phyloP scores from a whole-genome alignment of 768 basidiomycete species.

The Kwoniella dejecticola region DNA sequence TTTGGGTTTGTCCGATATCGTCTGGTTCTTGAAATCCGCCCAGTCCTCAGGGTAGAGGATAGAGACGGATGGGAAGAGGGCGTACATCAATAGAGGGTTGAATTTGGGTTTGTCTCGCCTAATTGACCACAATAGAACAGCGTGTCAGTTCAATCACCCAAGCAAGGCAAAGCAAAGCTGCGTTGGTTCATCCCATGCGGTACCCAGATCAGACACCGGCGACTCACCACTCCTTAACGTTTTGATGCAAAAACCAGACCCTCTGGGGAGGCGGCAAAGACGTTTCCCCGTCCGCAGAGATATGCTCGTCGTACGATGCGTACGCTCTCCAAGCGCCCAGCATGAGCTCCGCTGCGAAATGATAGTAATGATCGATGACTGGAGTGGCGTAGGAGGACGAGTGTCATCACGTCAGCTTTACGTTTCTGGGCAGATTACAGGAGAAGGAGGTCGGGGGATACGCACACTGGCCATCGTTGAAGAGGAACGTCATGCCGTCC shows the following conservation, averaged over 20 bases:
- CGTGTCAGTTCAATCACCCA: no score
- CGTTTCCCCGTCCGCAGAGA: conserved; percentile 55
- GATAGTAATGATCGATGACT: conserved; percentile 82
- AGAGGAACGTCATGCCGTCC: conserved; percentile 65
- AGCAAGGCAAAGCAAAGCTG: no score
- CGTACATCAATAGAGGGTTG: conserved; percentile 74
- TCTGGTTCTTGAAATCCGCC: conserved; percentile 63
- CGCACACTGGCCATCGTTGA: conserved; percentile 60
- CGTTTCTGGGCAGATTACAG: no score
- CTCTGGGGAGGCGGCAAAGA: conserved; percentile 64
- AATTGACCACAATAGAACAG: no score
- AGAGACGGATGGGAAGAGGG: conserved; percentile 65
- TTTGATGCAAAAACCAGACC: conserved; percentile 66
- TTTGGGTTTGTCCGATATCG: conserved; percentile 31
- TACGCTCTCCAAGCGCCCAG: conserved; percentile 74
- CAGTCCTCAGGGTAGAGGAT: conserved; percentile 71
- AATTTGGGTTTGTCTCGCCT: conserved; percentile 80
- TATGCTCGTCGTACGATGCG: conserved; percentile 44
- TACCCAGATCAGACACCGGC: background rate
- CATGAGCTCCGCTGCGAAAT: conserved; percentile 79
- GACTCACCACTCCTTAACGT: conserved; percentile 46
- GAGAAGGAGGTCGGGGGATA: no score
- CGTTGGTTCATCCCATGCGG: background rate
- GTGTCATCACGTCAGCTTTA: background rate
- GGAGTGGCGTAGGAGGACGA: background rate